Evolutionary conservation across 306 rosid species (phyloP).

Genomic region (Quercus wislizeni): DNA sequence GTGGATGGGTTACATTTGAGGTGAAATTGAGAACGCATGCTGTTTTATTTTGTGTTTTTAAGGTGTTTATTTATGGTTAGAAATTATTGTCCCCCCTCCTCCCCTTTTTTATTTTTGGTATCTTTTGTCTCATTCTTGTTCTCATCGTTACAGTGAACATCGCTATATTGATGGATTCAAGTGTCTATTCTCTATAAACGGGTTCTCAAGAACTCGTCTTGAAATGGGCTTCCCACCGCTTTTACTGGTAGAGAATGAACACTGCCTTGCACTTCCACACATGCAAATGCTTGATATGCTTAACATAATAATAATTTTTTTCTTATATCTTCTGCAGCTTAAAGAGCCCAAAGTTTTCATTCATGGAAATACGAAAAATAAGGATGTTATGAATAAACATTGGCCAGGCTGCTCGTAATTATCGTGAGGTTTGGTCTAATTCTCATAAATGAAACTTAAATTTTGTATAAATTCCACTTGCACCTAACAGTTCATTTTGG

Average conservation of each 20-base stretch:
- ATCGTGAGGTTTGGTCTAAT: background rate
- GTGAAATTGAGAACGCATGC: background rate
- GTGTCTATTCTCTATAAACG: conserved; percentile 62
- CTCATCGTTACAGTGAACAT: conserved; percentile 55
- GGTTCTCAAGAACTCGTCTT: conserved; percentile 56
- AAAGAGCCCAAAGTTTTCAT: conserved; percentile 68
- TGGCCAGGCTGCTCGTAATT: conserved; percentile 72
- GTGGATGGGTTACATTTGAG: background rate
- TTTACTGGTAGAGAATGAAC: conserved; percentile 42
- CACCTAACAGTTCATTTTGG: background rate
- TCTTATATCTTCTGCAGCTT: conserved; percentile 41
- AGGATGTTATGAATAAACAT: conserved; percentile 32
- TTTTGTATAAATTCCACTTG: background rate
- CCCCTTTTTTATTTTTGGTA: background rate
- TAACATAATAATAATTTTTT: background rate
- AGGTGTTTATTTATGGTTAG: background rate
- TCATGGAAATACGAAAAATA: conserved; percentile 53
- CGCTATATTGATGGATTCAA: conserved; percentile 60
- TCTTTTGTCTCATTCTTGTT: conserved; percentile 13
- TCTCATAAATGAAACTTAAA: background rate
- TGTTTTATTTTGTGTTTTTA: background rate
- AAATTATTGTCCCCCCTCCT: background rate
- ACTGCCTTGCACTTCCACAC: background rate
- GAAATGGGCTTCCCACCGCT: conserved; percentile 55
- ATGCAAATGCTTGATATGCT: background rate